Conservation (phyloP, 371 early-diverging fungal genomes). For the Phascolomyces articulosus region DNA sequence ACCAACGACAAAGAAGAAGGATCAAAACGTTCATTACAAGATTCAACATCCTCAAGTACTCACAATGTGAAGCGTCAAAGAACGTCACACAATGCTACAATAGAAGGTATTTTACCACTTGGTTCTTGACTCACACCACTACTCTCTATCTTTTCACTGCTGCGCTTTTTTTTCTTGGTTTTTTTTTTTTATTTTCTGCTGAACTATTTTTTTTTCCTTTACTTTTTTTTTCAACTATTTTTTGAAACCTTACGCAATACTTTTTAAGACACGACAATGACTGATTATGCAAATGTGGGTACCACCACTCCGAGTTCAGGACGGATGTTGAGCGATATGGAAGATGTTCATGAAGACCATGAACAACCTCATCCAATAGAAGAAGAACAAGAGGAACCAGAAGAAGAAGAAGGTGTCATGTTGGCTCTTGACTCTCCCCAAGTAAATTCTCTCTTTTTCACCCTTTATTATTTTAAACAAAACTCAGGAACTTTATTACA, state of each 20-base stretch:
- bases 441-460: not conserved
- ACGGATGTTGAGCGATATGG: constrained; percentile 2
- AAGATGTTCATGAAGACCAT: not conserved
- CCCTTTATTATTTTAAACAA: not conserved
- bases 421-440: constrained; percentile 12
- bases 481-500: not conserved
- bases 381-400: not conserved
- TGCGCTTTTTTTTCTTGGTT: not conserved
- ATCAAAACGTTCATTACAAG: not conserved
- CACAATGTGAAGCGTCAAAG: constrained; percentile 11
- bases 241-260: not conserved
- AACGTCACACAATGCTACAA: constrained; percentile 11
- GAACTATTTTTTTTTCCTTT: no score
- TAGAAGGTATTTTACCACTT: constrained; percentile 9
- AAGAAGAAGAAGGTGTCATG: constrained; percentile 16
- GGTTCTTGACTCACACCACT: no score
- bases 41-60: not conserved
- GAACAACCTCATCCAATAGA: not conserved
- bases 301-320: constrained; percentile 2
- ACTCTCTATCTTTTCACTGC: not conserved
- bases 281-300: constrained; percentile 4
- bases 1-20: not conserved
- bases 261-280: constrained; percentile 9
- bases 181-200: not conserved
- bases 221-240: not conserved